These are phyloP conservation scores for Aspergillus niger DNA, from an alignment of 2,329 filamentous ascomycete genomes.

Conservation along the genomic window DNA sequence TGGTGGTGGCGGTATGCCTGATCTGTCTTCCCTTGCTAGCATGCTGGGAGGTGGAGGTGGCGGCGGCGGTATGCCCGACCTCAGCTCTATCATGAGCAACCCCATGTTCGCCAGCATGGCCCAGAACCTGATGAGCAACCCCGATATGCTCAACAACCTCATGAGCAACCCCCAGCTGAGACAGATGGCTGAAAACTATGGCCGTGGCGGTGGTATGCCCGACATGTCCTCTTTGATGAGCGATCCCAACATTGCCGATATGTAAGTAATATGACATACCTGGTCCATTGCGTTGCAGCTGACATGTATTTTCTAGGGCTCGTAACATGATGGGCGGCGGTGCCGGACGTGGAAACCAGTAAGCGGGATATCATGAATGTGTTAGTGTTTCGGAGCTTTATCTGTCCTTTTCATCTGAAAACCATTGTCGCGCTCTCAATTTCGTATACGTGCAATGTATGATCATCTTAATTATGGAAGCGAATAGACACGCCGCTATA, in stretches of 20 bases:
- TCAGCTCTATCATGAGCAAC: constrained; percentile 88
- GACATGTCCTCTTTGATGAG: constrained; percentile 84
- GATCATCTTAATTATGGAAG: constrained; percentile 11
- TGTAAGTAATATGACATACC: constrained; percentile 65
- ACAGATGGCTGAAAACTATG: constrained; percentile 82
- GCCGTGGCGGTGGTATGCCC: constrained; percentile 77
- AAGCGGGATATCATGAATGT: constrained; percentile 14
- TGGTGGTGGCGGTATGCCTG: constrained; percentile 64
- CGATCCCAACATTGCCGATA: constrained; percentile 87
- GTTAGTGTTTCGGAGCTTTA: constrained; percentile 3
- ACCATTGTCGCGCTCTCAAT: constrained; percentile 1
- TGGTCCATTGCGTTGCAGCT: constrained; percentile 3
- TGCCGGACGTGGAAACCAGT: constrained; percentile 42
- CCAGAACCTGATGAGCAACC: constrained; percentile 96
- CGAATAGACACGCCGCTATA: constrained; percentile 9
- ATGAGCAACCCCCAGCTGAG: constrained; percentile 91
- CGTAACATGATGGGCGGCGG: constrained; percentile 67
- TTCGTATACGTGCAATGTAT: constrained; percentile 1
- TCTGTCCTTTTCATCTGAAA: constrained; percentile 1
- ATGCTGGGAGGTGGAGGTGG: constrained; percentile 68
- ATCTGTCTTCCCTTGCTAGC: constrained; percentile 68
- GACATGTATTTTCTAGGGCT: constrained; percentile 50
- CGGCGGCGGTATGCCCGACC: constrained; percentile 76
- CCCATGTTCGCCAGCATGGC: constrained; percentile 98
- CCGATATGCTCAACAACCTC: constrained; percentile 83